Conservation (phyloP, 2,329 filamentous ascomycete genomes). For the Talaromyces albobiverticillius region DNA sequence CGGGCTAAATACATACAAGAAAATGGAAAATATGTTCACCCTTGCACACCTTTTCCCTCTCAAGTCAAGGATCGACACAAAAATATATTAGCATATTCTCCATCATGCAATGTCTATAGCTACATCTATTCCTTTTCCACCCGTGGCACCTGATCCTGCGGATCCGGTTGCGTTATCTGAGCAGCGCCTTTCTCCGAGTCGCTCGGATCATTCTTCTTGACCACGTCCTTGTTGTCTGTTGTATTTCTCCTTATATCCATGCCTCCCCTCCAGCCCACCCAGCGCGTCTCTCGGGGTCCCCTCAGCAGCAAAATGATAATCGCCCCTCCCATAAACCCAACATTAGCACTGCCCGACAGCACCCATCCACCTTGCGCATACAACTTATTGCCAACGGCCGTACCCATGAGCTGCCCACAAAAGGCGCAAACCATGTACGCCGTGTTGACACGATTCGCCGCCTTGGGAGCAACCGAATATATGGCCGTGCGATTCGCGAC, state of each 20-base stretch:
- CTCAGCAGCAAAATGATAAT: conserved; percentile 47
- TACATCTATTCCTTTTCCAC: not conserved
- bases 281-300: conserved; percentile 57
- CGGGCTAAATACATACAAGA: too few species aligned
- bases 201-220: not conserved
- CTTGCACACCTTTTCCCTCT: too few species aligned
- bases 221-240: not conserved
- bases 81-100: too few species aligned
- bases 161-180: not conserved
- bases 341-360: conserved; percentile 54
- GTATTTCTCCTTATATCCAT: conserved; percentile 42
- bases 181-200: too few species aligned
- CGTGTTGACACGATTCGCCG: conserved; percentile 73
- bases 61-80: too few species aligned
- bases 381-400: conserved; percentile 56
- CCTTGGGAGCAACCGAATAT: conserved; percentile 67
- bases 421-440: conserved; percentile 78
- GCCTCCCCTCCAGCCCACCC: conserved; percentile 61
- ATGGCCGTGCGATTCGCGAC: conserved; percentile 71
- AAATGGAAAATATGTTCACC: too few species aligned
- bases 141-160: not conserved
- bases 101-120: too few species aligned
- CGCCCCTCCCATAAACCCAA: conserved; percentile 53
- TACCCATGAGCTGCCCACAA: conserved; percentile 71
- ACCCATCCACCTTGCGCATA: conserved; percentile 58